Evolutionary conservation across 352 stramenopile species (phyloP).

Genomic region (Globisporangium perplexum): DNA sequence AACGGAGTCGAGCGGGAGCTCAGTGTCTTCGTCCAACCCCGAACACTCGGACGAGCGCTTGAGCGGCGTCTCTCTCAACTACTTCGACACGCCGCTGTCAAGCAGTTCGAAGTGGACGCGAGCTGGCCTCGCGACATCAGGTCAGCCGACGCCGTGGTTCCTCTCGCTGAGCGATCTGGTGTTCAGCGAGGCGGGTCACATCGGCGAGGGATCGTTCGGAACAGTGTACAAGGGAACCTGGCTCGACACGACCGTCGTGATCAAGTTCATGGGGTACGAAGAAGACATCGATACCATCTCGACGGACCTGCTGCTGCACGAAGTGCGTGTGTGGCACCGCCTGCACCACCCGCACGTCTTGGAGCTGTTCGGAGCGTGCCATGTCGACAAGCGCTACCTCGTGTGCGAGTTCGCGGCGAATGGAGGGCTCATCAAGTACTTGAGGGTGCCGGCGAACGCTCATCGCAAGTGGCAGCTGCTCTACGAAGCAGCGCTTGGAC

Average conservation of each 20-base stretch:
- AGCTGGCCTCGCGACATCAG: no score
- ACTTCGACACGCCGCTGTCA: no score
- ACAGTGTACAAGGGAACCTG: conserved; percentile 6
- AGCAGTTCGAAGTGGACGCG: no score
- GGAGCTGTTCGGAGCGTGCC: conserved; percentile 5
- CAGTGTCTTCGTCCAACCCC: no score
- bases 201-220: conserved; percentile 4
- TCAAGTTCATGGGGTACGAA: conserved; percentile 14
- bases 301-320: conserved; percentile 1
- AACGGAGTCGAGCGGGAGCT: no score
- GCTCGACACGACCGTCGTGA: conserved; percentile 3
- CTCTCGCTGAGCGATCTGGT: background rate
- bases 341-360: conserved; percentile 4
- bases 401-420: conserved; percentile 4
- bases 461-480: conserved; percentile 17
- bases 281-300: background rate
- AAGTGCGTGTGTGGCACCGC: conserved; percentile 4
- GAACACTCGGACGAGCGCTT: no score
- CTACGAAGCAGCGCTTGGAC: conserved; percentile 20
- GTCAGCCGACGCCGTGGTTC: background rate
- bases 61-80: background rate
- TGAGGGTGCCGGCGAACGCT: background rate
- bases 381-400: conserved; percentile 1
- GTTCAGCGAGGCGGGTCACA: conserved; percentile 1
- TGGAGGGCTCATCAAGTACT: background rate